Evolutionary conservation across 345 rosid genomes (phyloP), one percentile per base, ranked within the genome.

Genomic region (thale cress (Arabidopsis thaliana)): DNA sequence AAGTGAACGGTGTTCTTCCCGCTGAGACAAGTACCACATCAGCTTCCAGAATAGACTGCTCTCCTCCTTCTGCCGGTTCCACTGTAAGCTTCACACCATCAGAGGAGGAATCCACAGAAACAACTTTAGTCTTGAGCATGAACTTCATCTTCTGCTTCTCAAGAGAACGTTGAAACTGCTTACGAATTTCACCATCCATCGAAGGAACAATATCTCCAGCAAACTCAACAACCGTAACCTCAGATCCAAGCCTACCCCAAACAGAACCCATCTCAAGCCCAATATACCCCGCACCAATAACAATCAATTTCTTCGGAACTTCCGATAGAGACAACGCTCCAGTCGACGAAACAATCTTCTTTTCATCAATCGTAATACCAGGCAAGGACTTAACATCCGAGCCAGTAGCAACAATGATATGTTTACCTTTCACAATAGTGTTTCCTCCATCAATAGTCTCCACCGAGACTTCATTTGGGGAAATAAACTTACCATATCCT

Each of bases 261-360:
- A 89, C 96, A 23, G 97, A 92, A 36, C 97, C 97, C 97, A 92
- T 89, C 89, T 92, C 96, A 4, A 89, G 90, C 59, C 97, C 97
- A 76, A 92, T 92, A 83, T 88, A 88, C 5, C 96, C 97, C 1
- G 97, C 97, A 40, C 96, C 97, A 74, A 92, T 85, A 28, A 92
- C 97, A 67, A 92, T 89, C 14, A 91, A 84, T 73, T 86, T 88
- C 91, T 91, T 87, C 0, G 97, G 97, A 22, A 92, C 77, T 83
- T 86, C 85, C 14, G 77, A 40, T 71, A 89, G 68, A 64, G 87
- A 84, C 76, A 89, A 79, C 2, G 97, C 97, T 38, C 97, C 96
- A 48, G 97, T 91, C 6, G 97, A 91, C 8, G 97, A 92, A 28
- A 89, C 93, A 42, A 92, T 85, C 79, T 84, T 89, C 87, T 88